Base-by-base conservation (phyloP, 306 rosid genomes). In the Dalbergia oliveri region DNA sequence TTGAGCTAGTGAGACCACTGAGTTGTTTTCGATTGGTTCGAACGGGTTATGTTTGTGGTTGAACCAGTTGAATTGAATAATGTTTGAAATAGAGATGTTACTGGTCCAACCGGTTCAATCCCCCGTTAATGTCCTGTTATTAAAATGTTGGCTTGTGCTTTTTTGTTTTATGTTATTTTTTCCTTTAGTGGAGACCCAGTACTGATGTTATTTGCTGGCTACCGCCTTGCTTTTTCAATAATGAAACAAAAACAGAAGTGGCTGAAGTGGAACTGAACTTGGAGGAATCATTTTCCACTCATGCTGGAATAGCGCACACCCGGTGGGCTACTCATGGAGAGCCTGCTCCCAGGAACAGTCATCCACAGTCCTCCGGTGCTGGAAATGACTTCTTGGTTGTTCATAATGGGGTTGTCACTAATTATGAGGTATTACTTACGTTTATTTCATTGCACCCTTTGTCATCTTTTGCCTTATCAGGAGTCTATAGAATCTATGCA, bases 251-350 rank as follows among this genome's bases (percentile, higher is more conserved):
- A n/a, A 34, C 92, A 95, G 98, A 95, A 69, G 97, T 91, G 65
- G 87, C 81, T 56, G 88, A 86, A 43, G 87, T 60, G 5, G 87
- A 90, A 75, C 75, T 95, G 68, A 88, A 91, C 79, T 89, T 95
- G 88, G 92, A 91, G 84, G 91, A 91, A 74, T 61, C 75, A 11
- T 95, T 91, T 66, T 66, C 86, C 16, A 74, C 81, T 60, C 99
- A 95, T 21, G 92, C 98, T 31, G 99, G 96, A 69, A 93, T 95
- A 43, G 99, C 99, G 4, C 99, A 95, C 74, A 95, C 99, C 49
- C 94, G 98, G 5, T 95, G 99, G 99, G 99, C 99, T 3, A 95
- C 99, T 76, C 98, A 95, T 44, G 99, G 98, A 47, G 99, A 93
- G 73, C 99, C 99, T 75, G 92, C 99, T 73, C 88, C 89, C 0